Evolutionary conservation across 1,284 basidiomycete species (phyloP).

Genomic region (Peniophora sp.): DNA sequence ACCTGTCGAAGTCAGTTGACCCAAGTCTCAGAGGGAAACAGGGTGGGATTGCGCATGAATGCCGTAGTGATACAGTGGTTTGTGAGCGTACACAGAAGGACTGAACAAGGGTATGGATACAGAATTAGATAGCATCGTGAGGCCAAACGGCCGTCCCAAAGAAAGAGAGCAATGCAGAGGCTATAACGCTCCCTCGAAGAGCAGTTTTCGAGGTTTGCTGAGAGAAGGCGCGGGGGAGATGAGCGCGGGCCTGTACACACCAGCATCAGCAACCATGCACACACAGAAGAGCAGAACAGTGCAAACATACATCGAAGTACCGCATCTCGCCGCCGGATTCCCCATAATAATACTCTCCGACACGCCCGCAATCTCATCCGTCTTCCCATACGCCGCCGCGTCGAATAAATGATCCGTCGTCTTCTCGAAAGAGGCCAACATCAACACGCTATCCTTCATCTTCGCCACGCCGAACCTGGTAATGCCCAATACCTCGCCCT

Average conservation of each 20-base stretch:
- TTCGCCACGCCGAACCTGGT: slow-evolving; percentile 99
- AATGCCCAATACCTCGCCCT: slow-evolving; percentile 98
- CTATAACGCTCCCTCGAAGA: slow-evolving; percentile 47
- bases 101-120: too few relatives aligned
- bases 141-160: too few relatives aligned
- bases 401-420: slow-evolving; percentile 99
- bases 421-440: slow-evolving; percentile 99
- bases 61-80: too few relatives aligned
- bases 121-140: too few relatives aligned
- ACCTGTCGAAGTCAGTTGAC: too few relatives aligned
- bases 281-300: neutral
- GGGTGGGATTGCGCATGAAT: too few relatives aligned
- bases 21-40: too few relatives aligned
- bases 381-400: slow-evolving; percentile 94
- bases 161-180: neutral
- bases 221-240: slow-evolving; percentile 44
- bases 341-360: slow-evolving; percentile 99
- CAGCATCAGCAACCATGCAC: slow-evolving; percentile 1
- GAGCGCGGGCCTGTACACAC: slow-evolving; percentile 40
- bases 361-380: slow-evolving; percentile 91
- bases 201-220: slow-evolving; percentile 39
- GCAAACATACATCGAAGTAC: slow-evolving; percentile 81
- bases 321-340: slow-evolving; percentile 92
- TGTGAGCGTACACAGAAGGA: too few relatives aligned
- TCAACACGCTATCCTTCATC: slow-evolving; percentile 99